Conservation (phyloP, 305 asterid species). For the Solanum hybrid region DNA sequence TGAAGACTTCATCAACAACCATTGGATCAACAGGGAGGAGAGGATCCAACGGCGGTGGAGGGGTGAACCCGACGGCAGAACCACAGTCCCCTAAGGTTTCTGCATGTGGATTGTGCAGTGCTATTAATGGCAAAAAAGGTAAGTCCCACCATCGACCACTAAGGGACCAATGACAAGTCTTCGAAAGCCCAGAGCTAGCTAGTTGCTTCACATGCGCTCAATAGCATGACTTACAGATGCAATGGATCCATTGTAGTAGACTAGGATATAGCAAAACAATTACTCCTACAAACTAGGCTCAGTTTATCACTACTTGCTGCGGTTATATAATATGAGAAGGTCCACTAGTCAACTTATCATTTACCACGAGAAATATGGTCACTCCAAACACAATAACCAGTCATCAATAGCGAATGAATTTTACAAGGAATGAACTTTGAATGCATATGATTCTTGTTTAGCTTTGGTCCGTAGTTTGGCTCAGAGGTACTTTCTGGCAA, state of each 20-base stretch:
- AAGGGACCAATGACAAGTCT: neutral
- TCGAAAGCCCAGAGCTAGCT: neutral
- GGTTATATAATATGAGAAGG: neutral
- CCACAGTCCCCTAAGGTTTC: conserved; percentile 84
- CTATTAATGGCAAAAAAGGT: conserved; percentile 27
- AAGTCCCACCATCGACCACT: neutral
- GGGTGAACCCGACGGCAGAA: conserved; percentile 56
- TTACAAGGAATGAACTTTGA: neutral
- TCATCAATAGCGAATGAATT: neutral
- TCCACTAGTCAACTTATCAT: neutral
- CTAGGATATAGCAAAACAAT: neutral
- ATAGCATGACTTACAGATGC: neutral
- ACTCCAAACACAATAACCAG: neutral
- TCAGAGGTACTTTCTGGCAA: conserved; percentile 79
- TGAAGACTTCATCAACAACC: conserved; percentile 15
- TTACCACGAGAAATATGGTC: neutral
- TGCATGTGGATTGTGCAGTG: conserved; percentile 68
- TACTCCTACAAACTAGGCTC: neutral
- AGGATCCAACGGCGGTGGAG: conserved; percentile 61
- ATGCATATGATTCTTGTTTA: neutral
- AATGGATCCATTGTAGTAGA: neutral
- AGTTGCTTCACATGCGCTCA: neutral
- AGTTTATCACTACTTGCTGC: neutral
- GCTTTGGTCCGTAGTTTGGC: neutral
- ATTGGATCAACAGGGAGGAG: conserved; percentile 47